These are phyloP conservation scores for Populus euphratica DNA, from an alignment of 345 rosid genomes.

Conservation along the genomic window DNA sequence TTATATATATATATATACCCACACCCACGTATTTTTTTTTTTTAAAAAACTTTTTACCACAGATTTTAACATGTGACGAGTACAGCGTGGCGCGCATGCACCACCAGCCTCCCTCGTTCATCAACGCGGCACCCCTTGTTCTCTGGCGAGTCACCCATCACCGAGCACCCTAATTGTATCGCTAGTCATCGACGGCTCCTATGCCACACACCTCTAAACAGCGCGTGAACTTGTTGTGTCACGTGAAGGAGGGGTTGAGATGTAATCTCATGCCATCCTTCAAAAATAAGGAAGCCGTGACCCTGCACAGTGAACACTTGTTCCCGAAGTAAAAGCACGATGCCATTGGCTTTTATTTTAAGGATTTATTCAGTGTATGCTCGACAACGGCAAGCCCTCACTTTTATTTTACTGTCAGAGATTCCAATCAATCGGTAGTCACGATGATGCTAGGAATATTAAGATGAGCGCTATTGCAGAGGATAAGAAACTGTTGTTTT, in stretches of 20 bases:
- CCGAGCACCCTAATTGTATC: conserved; percentile 13
- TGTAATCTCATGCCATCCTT: conserved; percentile 23
- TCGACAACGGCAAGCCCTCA: neutral
- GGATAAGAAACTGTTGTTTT: conserved; percentile 11
- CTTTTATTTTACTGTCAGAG: neutral
- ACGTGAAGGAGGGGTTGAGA: neutral
- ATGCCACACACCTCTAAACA: neutral
- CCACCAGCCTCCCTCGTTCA: neutral
- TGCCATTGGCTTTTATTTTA: conserved; percentile 16
- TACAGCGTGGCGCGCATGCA: neutral
- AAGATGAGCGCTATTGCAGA: neutral
- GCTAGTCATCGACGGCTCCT: neutral
- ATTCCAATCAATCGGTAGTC: neutral
- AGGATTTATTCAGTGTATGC: neutral
- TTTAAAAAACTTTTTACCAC: too few species aligned
- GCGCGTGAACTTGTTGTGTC: neutral
- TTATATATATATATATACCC: too few species aligned
- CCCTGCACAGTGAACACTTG: conserved; percentile 28
- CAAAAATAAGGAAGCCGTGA: conserved; percentile 20
- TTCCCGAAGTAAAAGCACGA: conserved; percentile 35
- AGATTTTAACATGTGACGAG: too few species aligned
- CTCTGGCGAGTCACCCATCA: conserved; percentile 16
- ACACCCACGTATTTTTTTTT: too few species aligned
- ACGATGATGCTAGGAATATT: too few species aligned
- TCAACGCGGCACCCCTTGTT: neutral